Percentiles rank a stretch among this genome's conserved stretches.
phyloP scores from a whole-genome alignment of 495 filamentous ascomycete genomes.

The Amphirosellinia nigrospora region DNA sequence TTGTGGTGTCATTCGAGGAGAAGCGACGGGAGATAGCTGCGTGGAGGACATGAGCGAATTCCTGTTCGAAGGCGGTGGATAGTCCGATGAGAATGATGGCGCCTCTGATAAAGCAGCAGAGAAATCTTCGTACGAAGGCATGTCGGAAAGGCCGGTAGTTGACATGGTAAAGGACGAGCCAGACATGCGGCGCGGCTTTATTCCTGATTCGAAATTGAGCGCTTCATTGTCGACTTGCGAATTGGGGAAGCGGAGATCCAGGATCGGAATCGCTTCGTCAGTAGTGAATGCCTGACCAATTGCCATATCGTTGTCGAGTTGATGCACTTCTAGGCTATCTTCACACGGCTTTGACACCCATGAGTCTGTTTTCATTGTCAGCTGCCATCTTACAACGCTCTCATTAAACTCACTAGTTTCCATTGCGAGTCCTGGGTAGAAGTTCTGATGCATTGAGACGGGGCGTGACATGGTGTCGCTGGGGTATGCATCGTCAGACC shows the following conservation, averaged over 20 bases:
- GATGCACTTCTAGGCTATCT: slow-evolving; percentile 52
- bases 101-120: slow-evolving; percentile 62
- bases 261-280: slow-evolving; percentile 61
- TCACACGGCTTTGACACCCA: slow-evolving; percentile 60
- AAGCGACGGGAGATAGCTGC: slow-evolving; percentile 63
- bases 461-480: slow-evolving; percentile 56
- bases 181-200: slow-evolving; percentile 60
- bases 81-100: slow-evolving; percentile 62
- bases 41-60: slow-evolving; percentile 66
- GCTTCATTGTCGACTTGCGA: slow-evolving; percentile 48
- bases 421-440: slow-evolving; percentile 56
- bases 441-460: slow-evolving; percentile 59
- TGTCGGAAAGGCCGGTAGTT: slow-evolving; percentile 62
- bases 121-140: slow-evolving; percentile 65
- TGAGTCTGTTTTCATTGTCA: slow-evolving; percentile 46
- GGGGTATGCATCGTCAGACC: slow-evolving; percentile 56
- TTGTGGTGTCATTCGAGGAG: slow-evolving; percentile 64
- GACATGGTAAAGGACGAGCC: slow-evolving; percentile 65
- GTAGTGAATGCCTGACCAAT: slow-evolving; percentile 63
- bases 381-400: slow-evolving; percentile 29
- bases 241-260: slow-evolving; percentile 55
- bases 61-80: slow-evolving; percentile 61
- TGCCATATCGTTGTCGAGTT: slow-evolving; percentile 55
- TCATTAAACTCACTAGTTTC: slow-evolving; percentile 55
- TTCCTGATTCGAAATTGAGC: slow-evolving; percentile 47